Evolutionary conservation across 2,329 filamentous ascomycete genomes (phyloP).

Genomic region (Pestalotiopsis sp.): DNA sequence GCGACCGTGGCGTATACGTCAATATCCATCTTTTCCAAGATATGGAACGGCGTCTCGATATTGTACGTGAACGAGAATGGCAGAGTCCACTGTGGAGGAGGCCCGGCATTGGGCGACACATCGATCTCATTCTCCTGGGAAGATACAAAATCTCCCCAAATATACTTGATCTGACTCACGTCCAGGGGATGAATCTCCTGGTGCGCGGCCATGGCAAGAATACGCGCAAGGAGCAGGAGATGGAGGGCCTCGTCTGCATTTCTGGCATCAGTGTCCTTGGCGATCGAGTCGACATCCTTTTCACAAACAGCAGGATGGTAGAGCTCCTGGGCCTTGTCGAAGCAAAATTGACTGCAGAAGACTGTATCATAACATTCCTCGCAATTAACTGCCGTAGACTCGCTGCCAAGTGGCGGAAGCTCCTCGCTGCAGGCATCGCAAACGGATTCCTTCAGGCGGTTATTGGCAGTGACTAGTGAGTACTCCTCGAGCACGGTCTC

Average conservation of each 20-base stretch:
- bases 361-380: conserved; percentile 65
- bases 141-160: conserved; percentile 68
- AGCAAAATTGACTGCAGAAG: conserved; percentile 63
- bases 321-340: conserved; percentile 54
- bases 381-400: conserved; percentile 53
- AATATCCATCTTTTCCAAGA: conserved; percentile 82
- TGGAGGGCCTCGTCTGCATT: conserved; percentile 64
- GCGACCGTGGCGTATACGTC: conserved; percentile 65
- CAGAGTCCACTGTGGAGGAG: conserved; percentile 65
- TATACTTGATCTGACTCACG: conserved; percentile 64
- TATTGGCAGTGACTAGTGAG: conserved; percentile 85
- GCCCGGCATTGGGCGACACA: conserved; percentile 52
- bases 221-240: conserved; percentile 60
- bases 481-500: conserved; percentile 79
- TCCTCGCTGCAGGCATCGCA: conserved; percentile 86
- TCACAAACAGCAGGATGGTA: conserved; percentile 69
- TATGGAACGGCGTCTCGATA: conserved; percentile 71
- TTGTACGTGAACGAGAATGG: conserved; percentile 79
- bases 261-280: conserved; percentile 60
- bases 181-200: conserved; percentile 63
- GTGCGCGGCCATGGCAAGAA: conserved; percentile 63
- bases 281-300: conserved; percentile 64
- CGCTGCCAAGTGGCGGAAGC: conserved; percentile 59
- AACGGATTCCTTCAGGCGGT: conserved; percentile 79
- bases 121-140: conserved; percentile 53